phyloP scores from a whole-genome alignment of 208 protist genomes.

The Acanthamoeba triangularis region DNA sequence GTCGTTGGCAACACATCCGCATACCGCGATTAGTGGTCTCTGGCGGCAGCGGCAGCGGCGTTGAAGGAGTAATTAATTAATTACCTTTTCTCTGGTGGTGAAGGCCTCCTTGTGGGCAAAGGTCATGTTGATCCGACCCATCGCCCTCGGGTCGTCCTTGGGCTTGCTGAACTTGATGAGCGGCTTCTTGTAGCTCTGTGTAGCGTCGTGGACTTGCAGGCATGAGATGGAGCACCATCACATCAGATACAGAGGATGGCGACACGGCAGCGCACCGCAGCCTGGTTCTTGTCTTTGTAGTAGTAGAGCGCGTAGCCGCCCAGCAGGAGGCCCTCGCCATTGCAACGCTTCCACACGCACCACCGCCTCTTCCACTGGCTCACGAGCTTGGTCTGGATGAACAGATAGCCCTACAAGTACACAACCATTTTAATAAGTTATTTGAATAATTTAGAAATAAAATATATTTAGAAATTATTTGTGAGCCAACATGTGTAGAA shows the following conservation, averaged over 20 bases:
- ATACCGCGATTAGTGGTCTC: too few species aligned
- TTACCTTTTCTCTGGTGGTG: not conserved
- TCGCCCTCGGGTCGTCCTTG: constrained; percentile 14
- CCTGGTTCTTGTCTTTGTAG: constrained; percentile 33
- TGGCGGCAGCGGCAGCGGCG: too few species aligned
- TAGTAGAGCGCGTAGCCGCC: constrained; percentile 5
- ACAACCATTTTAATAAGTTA: too few species aligned
- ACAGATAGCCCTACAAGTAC: not conserved
- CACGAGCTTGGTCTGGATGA: constrained; percentile 22
- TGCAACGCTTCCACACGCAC: constrained; percentile 20
- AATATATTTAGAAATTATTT: too few species aligned
- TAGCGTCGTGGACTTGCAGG: not conserved
- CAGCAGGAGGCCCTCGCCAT: not conserved
- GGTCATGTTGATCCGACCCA: constrained; percentile 10
- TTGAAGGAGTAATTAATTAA: not conserved
- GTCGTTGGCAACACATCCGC: too few species aligned
- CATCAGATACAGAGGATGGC: not conserved
- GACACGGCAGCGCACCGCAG: not conserved
- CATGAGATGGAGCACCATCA: not conserved
- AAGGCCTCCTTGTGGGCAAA: constrained; percentile 22
- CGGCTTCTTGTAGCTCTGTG: constrained; percentile 48
- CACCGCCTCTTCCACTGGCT: constrained; percentile 26
- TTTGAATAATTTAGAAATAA: too few species aligned
- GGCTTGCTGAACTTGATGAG: constrained; percentile 45
- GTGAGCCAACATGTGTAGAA: not conserved